Evolutionary conservation across 768 basidiomycete species (phyloP).

Genomic region (Amanita thiersii): DNA sequence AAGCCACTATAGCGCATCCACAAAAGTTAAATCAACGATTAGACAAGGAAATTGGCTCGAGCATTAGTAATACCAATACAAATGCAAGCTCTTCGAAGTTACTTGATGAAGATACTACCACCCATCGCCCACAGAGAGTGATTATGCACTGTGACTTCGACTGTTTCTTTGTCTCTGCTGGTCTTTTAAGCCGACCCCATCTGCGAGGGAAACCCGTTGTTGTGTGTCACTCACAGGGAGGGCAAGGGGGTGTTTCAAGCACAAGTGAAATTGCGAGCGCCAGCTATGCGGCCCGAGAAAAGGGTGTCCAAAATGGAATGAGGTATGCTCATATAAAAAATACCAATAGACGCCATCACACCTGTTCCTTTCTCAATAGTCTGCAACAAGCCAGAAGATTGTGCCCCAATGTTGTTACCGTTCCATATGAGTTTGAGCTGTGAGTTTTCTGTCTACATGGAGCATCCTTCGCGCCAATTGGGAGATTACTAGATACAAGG

Average conservation of each 20-base stretch:
- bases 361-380: constrained; percentile 25
- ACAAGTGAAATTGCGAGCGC: constrained; percentile 94
- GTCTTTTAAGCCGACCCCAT: constrained; percentile 70
- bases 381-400: constrained; percentile 72
- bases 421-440: constrained; percentile 93
- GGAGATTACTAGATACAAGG: constrained; percentile 58
- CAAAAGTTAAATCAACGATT: too few species aligned
- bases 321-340: constrained; percentile 40
- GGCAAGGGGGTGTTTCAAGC: constrained; percentile 61
- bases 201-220: constrained; percentile 84
- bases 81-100: too few species aligned
- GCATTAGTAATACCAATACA: too few species aligned
- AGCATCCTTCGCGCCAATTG: neutral
- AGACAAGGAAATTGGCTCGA: too few species aligned
- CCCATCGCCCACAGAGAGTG: constrained; percentile 27
- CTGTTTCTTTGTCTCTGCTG: constrained; percentile 95
- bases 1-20: too few species aligned
- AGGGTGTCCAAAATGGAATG: constrained; percentile 93
- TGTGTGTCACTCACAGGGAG: constrained; percentile 90
- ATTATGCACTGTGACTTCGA: constrained; percentile 97
- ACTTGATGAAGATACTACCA: neutral
- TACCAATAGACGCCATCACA: neutral
- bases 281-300: constrained; percentile 86
- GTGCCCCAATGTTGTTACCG: constrained; percentile 65
- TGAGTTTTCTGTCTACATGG: constrained; percentile 18